Percentiles rank a stretch among this genome's conserved stretches.
Conservation (phyloP, 352 stramenopile genomes). For the Phytophthora syringae region DNA sequence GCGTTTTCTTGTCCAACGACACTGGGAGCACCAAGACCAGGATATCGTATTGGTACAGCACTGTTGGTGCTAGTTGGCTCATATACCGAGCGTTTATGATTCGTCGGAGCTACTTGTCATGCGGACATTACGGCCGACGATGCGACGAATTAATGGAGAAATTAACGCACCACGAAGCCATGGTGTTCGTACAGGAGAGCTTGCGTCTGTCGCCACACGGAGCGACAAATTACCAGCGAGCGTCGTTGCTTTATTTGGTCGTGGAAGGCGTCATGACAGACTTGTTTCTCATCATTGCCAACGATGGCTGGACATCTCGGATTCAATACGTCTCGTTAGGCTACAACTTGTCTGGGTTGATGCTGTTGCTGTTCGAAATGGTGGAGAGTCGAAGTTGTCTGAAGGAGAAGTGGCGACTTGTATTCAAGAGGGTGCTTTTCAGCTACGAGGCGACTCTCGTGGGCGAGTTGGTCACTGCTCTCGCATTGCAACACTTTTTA, state of each 20-base stretch:
- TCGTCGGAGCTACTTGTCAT: conserved; percentile 11
- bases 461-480: conserved; percentile 6
- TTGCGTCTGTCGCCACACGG: conserved; percentile 24
- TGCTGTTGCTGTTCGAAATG: conserved; percentile 37
- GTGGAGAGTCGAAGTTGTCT: conserved; percentile 20
- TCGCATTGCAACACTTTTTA: conserved; percentile 1
- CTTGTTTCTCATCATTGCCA: conserved; percentile 29
- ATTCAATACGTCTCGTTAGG: conserved; percentile 31
- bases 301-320: conserved; percentile 12
- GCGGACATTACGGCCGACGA: conserved; percentile 1
- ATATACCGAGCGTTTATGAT: conserved; percentile 17
- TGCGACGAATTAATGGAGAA: conserved; percentile 10
- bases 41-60: conserved; percentile 22
- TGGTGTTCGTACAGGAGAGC: conserved; percentile 27
- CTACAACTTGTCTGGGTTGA: conserved; percentile 32
- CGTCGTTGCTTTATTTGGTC: conserved; percentile 22
- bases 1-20: conserved; percentile 15
- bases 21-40: conserved; percentile 7
- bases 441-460: conserved; percentile 20
- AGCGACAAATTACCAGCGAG: conserved; percentile 23
- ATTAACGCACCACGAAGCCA: neutral
- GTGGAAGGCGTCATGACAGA: conserved; percentile 31
- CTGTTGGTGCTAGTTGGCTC: conserved; percentile 14
- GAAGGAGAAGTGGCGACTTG: conserved; percentile 2
- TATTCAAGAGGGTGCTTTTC: conserved; percentile 21